Base-by-base conservation (phyloP, 129 eudicot genomes). In the Lactuca saligna region DNA sequence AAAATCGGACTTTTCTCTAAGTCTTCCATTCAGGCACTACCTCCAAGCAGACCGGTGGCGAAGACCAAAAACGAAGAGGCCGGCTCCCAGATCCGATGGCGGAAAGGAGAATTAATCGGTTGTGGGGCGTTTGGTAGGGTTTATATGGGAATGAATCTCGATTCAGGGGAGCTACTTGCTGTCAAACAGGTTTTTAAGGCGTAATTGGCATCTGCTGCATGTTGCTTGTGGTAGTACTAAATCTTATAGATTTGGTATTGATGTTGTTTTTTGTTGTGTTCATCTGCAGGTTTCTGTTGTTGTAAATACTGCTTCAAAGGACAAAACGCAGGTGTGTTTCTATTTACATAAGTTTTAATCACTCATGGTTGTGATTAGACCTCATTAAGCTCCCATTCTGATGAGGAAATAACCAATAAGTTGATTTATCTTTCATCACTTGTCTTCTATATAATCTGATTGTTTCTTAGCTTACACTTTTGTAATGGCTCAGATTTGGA, bases 131-230 rank as follows among this genome's bases (percentile, higher is more conserved):
- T 93, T 74, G 99, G 99, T 5, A 75, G 95, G 84, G 99, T 93
- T 81, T 85, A 93, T 71, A 93, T 93, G 99, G 99, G 99, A 54
- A 89, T 93, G 99, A 89, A 93, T 71, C 82, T 93, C 5, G 99
- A 93, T 81, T 93, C 99, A 6, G 99, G 99, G 29, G 99, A 93
- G 77, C 78, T 93, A 10, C 83, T 89, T 66, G 99, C 99, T 57
- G 93, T 93, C 4, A 93, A 93, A 65, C 97, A 93, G 99, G 99
- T 66, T 29, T 17, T 42, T 37, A 60, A n/a, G 17, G 29, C 35
- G 59, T 48, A 31, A 16, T 63, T 58, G 16, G n/a, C 12, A 15
- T 64, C 33, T 29, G 7, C 20, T 38, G 9, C n/a, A 42, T 68
- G 50, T 41, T 72, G 38, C 46, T 56, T 51, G 57, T n/a, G 37